A percentile compares a stretch with the other conserved stretches of the same genome.
Evolutionary conservation across 169 alveolate genomes (phyloP).

Genomic region (Eimeria mitis): DNA sequence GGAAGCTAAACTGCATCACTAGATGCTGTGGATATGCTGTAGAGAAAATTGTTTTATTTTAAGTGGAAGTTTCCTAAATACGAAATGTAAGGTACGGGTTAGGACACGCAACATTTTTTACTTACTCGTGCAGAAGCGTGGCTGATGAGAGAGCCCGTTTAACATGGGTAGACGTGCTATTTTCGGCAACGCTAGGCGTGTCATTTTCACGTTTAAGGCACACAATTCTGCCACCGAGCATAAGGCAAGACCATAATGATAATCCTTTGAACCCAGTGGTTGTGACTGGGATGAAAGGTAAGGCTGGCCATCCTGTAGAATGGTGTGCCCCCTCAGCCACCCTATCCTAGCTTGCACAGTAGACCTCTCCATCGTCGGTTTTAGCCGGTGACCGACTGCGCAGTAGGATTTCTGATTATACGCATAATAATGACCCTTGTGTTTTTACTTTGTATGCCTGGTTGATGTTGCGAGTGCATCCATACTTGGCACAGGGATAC

Average conservation of each 20-base stretch:
- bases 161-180: neutral
- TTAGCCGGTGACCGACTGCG: too few relatives aligned
- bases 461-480: neutral
- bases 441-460: neutral
- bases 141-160: neutral
- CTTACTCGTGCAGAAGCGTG: neutral
- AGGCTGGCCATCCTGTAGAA: neutral
- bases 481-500: neutral
- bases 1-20: neutral
- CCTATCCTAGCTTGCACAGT: neutral
- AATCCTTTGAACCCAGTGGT: neutral
- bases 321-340: neutral
- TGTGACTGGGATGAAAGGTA: neutral
- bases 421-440: neutral
- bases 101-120: neutral
- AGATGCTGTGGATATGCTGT: neutral
- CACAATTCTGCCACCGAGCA: neutral
- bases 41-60: neutral
- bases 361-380: neutral
- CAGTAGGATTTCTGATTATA: neutral
- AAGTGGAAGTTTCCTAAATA: neutral
- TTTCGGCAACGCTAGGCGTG: neutral
- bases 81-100: neutral
- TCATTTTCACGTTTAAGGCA: neutral
- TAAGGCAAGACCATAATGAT: neutral